A percentile compares a stretch with the other conserved stretches of the same genome.
These are phyloP conservation scores for Boletus sp. DNA, from an alignment of 768 basidiomycete species.

Conservation along the genomic window DNA sequence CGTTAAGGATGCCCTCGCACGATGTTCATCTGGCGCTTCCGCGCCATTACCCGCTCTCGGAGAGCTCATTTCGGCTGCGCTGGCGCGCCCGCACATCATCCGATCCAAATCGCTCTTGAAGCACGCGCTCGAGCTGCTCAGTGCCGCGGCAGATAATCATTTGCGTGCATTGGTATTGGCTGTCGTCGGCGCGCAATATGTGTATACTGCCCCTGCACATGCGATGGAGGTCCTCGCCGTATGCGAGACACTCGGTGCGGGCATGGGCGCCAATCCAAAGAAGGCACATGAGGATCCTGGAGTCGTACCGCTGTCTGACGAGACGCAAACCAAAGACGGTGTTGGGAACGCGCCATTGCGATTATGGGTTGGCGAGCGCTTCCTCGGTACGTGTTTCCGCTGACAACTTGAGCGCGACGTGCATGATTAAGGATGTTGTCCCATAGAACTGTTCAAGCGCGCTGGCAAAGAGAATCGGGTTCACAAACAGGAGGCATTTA, in stretches of 20 bases:
- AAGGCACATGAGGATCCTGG: constrained; percentile 10
- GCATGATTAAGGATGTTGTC: not conserved
- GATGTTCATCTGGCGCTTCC: constrained; percentile 23
- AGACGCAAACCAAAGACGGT: constrained; percentile 25
- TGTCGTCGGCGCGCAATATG: constrained; percentile 66
- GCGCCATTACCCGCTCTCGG: constrained; percentile 16
- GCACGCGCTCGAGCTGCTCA: constrained; percentile 56
- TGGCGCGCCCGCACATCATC: constrained; percentile 26
- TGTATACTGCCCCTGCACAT: constrained; percentile 68
- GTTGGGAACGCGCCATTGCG: constrained; percentile 65
- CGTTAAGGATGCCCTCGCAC: constrained; percentile 27
- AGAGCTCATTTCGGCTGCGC: constrained; percentile 18
- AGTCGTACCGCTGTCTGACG: not conserved
- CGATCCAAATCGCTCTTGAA: constrained; percentile 46
- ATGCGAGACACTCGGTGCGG: constrained; percentile 68
- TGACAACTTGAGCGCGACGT: not conserved
- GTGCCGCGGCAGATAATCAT: constrained; percentile 64
- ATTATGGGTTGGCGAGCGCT: constrained; percentile 72
- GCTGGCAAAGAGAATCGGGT: constrained; percentile 49
- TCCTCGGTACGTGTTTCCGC: constrained; percentile 46
- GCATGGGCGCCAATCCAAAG: constrained; percentile 49
- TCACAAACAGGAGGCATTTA: constrained; percentile 46
- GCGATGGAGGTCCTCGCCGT: constrained; percentile 64
- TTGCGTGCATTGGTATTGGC: constrained; percentile 68
- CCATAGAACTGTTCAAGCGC: constrained; percentile 56